Conservation (phyloP, 2,329 filamentous ascomycete genomes). For the Macrophomina tecta region DNA sequence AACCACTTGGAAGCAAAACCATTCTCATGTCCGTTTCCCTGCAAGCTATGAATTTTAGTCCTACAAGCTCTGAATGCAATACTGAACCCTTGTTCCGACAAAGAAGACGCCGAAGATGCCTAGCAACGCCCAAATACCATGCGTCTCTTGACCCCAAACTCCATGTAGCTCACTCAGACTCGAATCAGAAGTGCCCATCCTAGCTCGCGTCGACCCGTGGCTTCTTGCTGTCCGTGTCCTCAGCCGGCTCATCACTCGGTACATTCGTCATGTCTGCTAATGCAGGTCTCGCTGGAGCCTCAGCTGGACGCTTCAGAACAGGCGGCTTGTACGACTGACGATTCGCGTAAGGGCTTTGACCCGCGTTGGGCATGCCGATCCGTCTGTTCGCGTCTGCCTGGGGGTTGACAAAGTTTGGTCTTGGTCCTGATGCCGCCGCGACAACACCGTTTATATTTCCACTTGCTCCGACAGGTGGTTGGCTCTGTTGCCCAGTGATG, state of each 20-base stretch:
- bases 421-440: not conserved
- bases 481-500: slow-evolving; percentile 20
- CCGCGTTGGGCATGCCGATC: slow-evolving; percentile 56
- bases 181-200: not conserved
- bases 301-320: slow-evolving; percentile 34
- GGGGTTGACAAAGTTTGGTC: slow-evolving; percentile 55
- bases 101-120: not conserved
- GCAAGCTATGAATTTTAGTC: not conserved
- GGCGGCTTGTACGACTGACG: slow-evolving; percentile 55
- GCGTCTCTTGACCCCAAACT: not conserved
- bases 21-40: not conserved
- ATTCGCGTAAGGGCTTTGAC: slow-evolving; percentile 52
- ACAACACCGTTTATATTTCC: slow-evolving; percentile 1
- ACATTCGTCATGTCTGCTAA: slow-evolving; percentile 56
- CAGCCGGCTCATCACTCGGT: slow-evolving; percentile 31
- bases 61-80: not conserved
- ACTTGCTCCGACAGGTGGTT: slow-evolving; percentile 7
- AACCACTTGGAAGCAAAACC: slow-evolving; percentile 2
- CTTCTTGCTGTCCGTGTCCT: slow-evolving; percentile 45
- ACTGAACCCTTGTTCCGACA: not conserved
- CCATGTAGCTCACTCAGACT: not conserved
- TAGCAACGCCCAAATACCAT: not conserved
- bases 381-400: slow-evolving; percentile 53
- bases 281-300: slow-evolving; percentile 35
- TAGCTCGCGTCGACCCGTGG: slow-evolving; percentile 31